Conservation (phyloP, 768 basidiomycete species). For the Boletus insuetus region DNA sequence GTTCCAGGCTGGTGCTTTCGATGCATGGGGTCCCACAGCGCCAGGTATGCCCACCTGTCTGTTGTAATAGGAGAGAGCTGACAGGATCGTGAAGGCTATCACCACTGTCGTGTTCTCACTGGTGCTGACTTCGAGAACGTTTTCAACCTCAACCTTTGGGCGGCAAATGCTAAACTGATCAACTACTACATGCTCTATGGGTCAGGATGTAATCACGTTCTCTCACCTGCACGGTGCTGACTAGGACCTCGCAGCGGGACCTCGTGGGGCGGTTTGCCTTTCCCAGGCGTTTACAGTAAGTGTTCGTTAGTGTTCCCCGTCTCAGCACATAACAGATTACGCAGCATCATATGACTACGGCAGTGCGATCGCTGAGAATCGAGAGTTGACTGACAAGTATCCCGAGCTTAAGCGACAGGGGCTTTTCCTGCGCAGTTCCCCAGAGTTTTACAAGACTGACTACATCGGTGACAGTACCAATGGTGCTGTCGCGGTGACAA, state of each 20-base stretch:
- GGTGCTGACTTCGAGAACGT: constrained; percentile 76
- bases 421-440: constrained; percentile 75
- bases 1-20: constrained; percentile 76
- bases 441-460: constrained; percentile 77
- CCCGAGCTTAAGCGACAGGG: constrained; percentile 77
- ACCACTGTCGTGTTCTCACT: constrained; percentile 60
- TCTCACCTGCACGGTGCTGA: neutral
- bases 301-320: neutral
- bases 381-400: constrained; percentile 65
- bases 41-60: constrained; percentile 43
- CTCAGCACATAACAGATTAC: neutral
- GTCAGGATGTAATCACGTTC: constrained; percentile 32
- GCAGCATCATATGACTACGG: constrained; percentile 79
- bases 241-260: constrained; percentile 55
- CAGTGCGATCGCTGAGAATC: constrained; percentile 62
- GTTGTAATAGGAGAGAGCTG: neutral
- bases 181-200: constrained; percentile 87
- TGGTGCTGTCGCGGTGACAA: constrained; percentile 42
- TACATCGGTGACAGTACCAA: constrained; percentile 62
- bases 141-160: constrained; percentile 77
- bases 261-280: constrained; percentile 80
- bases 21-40: constrained; percentile 76
- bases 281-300: constrained; percentile 67
- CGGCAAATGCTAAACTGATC: constrained; percentile 76
- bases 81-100: constrained; percentile 47